A percentile compares a stretch with the other conserved stretches of the same genome.
phyloP scores from a whole-genome alignment of 495 filamentous ascomycete species.

The Lepidopterella palustris region DNA sequence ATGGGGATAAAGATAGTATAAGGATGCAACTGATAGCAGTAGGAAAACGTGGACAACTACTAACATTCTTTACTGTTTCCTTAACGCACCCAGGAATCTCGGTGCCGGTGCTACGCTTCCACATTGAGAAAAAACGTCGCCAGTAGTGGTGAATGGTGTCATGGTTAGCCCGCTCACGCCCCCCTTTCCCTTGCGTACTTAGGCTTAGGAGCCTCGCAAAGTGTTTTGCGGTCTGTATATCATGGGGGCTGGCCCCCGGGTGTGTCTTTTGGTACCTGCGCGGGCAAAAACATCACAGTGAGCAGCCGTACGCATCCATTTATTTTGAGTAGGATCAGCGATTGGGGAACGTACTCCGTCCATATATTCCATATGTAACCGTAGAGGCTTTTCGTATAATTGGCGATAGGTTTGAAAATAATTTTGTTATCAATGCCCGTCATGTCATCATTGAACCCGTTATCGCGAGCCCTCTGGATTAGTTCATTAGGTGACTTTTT shows the following conservation, averaged over 20 bases:
- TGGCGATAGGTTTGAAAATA: neutral
- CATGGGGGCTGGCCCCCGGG: conserved; percentile 4
- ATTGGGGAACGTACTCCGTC: neutral
- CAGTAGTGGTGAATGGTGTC: conserved; percentile 5
- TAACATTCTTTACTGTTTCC: neutral
- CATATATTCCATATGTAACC: neutral
- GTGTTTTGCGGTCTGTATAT: conserved; percentile 8
- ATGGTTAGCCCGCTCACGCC: neutral
- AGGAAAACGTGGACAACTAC: too few relatives aligned
- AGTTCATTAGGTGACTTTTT: neutral
- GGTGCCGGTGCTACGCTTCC: neutral
- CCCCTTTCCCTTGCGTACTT: neutral
- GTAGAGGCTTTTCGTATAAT: neutral
- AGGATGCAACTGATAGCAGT: too few relatives aligned
- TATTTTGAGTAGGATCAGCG: neutral
- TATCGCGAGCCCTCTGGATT: neutral
- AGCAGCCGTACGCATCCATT: neutral
- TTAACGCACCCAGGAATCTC: neutral
- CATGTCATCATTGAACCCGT: neutral
- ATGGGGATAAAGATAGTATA: neutral
- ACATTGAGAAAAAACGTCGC: conserved; percentile 5
- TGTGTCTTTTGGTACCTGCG: conserved; percentile 3
- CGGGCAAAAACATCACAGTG: neutral
- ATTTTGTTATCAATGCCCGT: neutral
- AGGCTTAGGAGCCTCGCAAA: neutral